Evolutionary conservation across 2,329 filamentous ascomycete species (phyloP), one percentile per base, ranked within the genome.

Genomic region (Hyphodiscus sp.): DNA sequence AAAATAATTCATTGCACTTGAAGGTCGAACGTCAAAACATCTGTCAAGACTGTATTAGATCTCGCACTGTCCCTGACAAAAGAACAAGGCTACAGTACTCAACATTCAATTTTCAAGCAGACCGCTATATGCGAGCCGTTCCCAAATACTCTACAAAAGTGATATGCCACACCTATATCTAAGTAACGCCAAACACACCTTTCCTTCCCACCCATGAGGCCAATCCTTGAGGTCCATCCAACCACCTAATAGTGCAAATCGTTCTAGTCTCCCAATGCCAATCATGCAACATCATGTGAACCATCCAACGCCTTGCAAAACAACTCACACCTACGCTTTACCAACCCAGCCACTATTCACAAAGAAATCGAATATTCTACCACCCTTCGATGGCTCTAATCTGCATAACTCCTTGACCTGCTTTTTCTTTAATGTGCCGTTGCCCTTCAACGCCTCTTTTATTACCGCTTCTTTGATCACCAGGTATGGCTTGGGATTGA

Each of bases 391-490:
- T 10, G 83, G 81, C 65, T 97, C 92, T 50, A 97, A 80, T 68
- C 84, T 72, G 67, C 87, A 91, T 23, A 97, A 85, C 66, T 95
- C 88, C 67, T 86, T 88, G 1, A 91, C 91, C 62, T 92, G 86
- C 73, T 96, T 97, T 79, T 94, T 96, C 76, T 96, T 97, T 8
- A 99, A 73, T 13, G 79, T 81, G 1, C 94, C 94, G 54, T 94
- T 92, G 54, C 85, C 85, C 72, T 92, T 94, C 68, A 96, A 81
- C 0, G 92, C 89, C 68, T 97, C 92, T 64, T 89, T 89, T 50
- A 97, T 72, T n/a, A 97, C 77, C 57, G 88, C 85, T 69, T 96
- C 91, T 71, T 99, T 99, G 71, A 97, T 90, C 66, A 90, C 90
- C 5, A 96, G 72, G 69, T 96, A 99, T 1, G 94, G 89, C 73